Percentiles rank a stretch among this genome's conserved stretches.
phyloP scores from a whole-genome alignment of 148 eudicot genomes.

The Dianthus caryophyllus region DNA sequence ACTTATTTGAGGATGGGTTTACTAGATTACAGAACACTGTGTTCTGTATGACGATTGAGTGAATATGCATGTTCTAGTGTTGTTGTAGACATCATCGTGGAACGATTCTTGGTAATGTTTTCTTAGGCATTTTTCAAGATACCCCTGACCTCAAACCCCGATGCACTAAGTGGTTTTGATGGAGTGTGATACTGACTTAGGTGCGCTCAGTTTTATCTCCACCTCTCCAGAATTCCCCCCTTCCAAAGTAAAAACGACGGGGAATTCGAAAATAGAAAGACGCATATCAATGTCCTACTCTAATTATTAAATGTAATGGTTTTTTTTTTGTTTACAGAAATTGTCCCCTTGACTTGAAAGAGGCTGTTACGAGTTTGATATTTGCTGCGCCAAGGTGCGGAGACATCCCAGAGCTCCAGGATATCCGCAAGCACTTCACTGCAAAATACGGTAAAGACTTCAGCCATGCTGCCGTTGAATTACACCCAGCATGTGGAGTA shows the following conservation, averaged over 20 bases:
- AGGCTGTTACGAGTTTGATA: slow-evolving; percentile 75
- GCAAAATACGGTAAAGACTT: slow-evolving; percentile 95
- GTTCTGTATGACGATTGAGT: too few relatives aligned
- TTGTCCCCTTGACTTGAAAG: slow-evolving; percentile 93
- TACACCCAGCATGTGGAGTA: slow-evolving; percentile 91
- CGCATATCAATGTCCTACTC: background rate
- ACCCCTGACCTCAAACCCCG: too few relatives aligned
- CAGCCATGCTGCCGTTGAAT: slow-evolving; percentile 60
- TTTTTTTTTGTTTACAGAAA: slow-evolving; percentile 34
- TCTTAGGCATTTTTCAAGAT: too few relatives aligned
- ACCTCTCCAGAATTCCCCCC: background rate
- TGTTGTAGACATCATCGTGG: too few relatives aligned
- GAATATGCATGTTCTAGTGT: too few relatives aligned
- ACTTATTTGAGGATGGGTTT: too few relatives aligned
- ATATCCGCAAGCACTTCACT: slow-evolving; percentile 68
- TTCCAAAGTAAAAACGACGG: background rate
- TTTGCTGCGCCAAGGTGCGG: slow-evolving; percentile 97
- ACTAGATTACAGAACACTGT: too few relatives aligned
- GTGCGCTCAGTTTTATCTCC: background rate
- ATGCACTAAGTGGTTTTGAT: too few relatives aligned
- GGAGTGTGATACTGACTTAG: too few relatives aligned
- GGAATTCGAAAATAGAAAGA: background rate
- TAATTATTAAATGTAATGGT: background rate
- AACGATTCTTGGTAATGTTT: too few relatives aligned
- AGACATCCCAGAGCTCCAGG: slow-evolving; percentile 81